phyloP scores from a whole-genome alignment of 2,329 filamentous ascomycete species.

The Xylariaceae sp. region DNA sequence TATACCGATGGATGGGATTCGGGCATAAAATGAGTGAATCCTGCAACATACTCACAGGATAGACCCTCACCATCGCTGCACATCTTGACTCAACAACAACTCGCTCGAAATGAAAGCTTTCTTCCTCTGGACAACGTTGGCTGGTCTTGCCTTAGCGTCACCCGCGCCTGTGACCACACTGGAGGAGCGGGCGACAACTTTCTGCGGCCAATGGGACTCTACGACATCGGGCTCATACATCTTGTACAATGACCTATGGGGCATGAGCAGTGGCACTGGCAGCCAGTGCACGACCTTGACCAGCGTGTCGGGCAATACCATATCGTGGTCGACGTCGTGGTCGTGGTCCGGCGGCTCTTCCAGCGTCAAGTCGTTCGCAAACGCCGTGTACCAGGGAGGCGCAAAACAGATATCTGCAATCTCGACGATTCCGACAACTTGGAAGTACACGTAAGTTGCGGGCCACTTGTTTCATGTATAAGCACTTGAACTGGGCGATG shows the following conservation, averaged over 20 bases:
- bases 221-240: conserved; percentile 41
- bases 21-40: no score
- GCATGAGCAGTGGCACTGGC: conserved; percentile 37
- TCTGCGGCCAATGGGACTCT: conserved; percentile 26
- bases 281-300: conserved; percentile 43
- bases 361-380: conserved; percentile 47
- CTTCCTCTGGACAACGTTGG: conserved; percentile 1
- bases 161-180: conserved; percentile 15
- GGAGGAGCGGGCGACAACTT: conserved; percentile 18
- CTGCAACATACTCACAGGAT: no score
- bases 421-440: conserved; percentile 35
- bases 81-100: background rate
- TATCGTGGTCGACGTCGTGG: conserved; percentile 45
- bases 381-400: conserved; percentile 37
- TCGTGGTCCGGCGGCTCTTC: conserved; percentile 39
- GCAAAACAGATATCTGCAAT: conserved; percentile 36
- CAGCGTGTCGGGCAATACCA: conserved; percentile 31
- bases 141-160: conserved; percentile 12
- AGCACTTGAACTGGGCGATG: background rate
- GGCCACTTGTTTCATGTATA: background rate
- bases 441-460: conserved; percentile 37
- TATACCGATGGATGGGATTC: no score
- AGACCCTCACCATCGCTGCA: background rate
- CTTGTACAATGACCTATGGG: conserved; percentile 55
- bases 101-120: conserved; percentile 15